A percentile compares a stretch with the other conserved stretches of the same genome.
phyloP scores from a whole-genome alignment of 352 stramenopile species.

The Chrysophaeum taylorii region DNA sequence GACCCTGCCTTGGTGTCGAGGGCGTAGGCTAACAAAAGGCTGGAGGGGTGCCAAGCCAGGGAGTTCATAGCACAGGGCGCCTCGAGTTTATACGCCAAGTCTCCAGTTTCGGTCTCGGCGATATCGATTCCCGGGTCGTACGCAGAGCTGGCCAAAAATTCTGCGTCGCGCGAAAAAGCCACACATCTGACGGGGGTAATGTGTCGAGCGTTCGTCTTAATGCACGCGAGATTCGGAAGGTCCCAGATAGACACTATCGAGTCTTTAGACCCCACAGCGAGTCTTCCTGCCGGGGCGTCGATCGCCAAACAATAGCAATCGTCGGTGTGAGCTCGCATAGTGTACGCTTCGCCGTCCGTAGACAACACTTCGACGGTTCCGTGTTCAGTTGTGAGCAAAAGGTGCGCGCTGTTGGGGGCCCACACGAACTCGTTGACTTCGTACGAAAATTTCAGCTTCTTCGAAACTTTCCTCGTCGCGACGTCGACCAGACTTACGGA shows the following conservation, averaged over 20 bases:
- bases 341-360: neutral
- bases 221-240: neutral
- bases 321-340: neutral
- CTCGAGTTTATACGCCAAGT: neutral
- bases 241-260: neutral
- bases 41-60: neutral
- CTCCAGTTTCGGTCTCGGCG: neutral
- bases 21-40: neutral
- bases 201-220: neutral
- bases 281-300: neutral
- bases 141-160: neutral
- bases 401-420: neutral
- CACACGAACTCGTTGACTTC: constrained; percentile 5
- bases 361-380: neutral
- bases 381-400: neutral
- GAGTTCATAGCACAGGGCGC: neutral
- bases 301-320: neutral
- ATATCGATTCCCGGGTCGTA: constrained; percentile 9
- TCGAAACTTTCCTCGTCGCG: neutral
- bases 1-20: constrained; percentile 6
- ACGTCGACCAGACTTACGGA: neutral
- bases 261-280: constrained; percentile 3
- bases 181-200: neutral
- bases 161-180: neutral
- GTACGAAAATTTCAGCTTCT: neutral